A percentile compares a stretch with the other conserved stretches of the same genome.
phyloP scores from a whole-genome alignment of 495 filamentous ascomycete genomes.

The Xanthoparmelia taractica region DNA sequence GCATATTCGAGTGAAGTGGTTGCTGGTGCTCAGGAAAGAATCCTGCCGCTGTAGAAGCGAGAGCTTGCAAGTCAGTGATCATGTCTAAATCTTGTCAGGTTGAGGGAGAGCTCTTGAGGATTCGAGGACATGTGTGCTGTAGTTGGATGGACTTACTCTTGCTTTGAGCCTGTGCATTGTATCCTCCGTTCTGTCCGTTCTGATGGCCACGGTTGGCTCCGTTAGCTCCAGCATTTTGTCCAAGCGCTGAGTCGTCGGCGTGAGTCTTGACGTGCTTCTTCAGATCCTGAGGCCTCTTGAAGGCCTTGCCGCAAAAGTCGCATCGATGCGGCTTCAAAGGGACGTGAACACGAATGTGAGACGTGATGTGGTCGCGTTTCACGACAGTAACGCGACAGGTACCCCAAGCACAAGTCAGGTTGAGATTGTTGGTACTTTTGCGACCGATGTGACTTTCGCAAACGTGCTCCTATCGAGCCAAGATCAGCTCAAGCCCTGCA shows the following conservation, averaged over 20 bases:
- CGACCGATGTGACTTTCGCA: slow-evolving; percentile 98
- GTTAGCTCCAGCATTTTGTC: slow-evolving; percentile 58
- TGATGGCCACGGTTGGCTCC: slow-evolving; percentile 25
- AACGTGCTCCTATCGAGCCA: slow-evolving; percentile 71
- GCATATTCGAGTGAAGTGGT: slow-evolving; percentile 48
- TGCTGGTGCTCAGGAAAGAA: slow-evolving; percentile 53
- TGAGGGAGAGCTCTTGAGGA: slow-evolving; percentile 13
- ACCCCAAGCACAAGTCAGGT: slow-evolving; percentile 95
- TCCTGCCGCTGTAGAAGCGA: slow-evolving; percentile 41
- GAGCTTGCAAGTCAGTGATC: slow-evolving; percentile 43
- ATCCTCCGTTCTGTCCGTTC: slow-evolving; percentile 44
- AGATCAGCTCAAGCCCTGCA: slow-evolving; percentile 11
- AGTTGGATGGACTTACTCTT: slow-evolving; percentile 21
- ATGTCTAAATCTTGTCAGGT: slow-evolving; percentile 27
- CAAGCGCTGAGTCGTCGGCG: slow-evolving; percentile 90
- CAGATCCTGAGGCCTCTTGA: slow-evolving; percentile 97
- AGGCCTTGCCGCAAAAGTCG: slow-evolving; percentile 96
- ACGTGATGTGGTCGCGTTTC: slow-evolving; percentile 99
- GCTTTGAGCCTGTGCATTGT: slow-evolving; percentile 30
- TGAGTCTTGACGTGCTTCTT: slow-evolving; percentile 99
- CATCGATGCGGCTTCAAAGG: slow-evolving; percentile 98
- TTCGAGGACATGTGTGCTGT: slow-evolving; percentile 1
- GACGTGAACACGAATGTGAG: slow-evolving; percentile 96
- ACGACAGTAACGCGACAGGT: slow-evolving; percentile 92
- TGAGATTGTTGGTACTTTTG: slow-evolving; percentile 98